Conservation (phyloP, 192 early-diverging fungal genomes). For the Endogone sp. region DNA sequence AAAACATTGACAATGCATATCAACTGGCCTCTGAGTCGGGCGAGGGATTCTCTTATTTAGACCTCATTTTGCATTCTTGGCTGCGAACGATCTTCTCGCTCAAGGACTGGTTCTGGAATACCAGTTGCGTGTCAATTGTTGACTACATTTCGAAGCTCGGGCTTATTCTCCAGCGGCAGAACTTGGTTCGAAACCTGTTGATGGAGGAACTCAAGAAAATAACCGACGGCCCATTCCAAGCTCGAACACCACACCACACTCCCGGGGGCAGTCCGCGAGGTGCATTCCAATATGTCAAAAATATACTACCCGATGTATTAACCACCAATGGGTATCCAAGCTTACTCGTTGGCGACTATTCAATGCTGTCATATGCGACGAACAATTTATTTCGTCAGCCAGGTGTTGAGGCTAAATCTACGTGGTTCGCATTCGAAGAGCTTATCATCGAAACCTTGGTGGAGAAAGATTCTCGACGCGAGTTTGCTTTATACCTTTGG, state of each 20-base stretch:
- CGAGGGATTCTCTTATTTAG: conserved; percentile 29
- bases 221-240: neutral
- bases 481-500: neutral
- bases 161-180: conserved; percentile 10
- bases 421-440: conserved; percentile 47
- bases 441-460: conserved; percentile 34
- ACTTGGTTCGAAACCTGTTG: conserved; percentile 14
- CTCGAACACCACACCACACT: neutral
- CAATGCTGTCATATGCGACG: conserved; percentile 34
- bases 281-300: conserved; percentile 29
- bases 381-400: conserved; percentile 38
- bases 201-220: conserved; percentile 10
- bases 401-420: conserved; percentile 32
- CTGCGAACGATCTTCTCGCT: conserved; percentile 15
- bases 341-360: conserved; percentile 45
- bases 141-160: conserved; percentile 18
- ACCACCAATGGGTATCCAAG: conserved; percentile 38
- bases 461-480: conserved; percentile 26
- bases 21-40: conserved; percentile 15
- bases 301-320: conserved; percentile 35
- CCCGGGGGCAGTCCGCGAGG: conserved; percentile 7
- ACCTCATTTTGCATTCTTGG: conserved; percentile 31
- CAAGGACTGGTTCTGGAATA: conserved; percentile 31
- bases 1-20: conserved; percentile 23
- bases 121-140: conserved; percentile 10